These are phyloP conservation scores for Penicillium polonicum DNA, from an alignment of 2,329 filamentous ascomycete species.

Conservation along the genomic window DNA sequence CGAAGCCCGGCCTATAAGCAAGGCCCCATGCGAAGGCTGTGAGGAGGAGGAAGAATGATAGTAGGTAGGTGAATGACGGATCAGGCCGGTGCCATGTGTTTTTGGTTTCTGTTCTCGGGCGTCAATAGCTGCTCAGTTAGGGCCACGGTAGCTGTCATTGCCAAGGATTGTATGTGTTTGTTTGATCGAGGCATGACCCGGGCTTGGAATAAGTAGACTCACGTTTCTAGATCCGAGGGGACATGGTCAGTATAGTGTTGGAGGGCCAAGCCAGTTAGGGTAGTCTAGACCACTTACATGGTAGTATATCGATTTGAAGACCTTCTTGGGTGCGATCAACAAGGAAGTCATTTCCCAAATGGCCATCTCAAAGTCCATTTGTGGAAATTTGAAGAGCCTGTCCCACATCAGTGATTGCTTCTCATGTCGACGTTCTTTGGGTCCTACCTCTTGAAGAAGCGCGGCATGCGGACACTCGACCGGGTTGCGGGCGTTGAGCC, in stretches of 20 bases:
- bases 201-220: constrained; percentile 15
- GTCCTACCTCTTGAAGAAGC: constrained; percentile 62
- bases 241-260: constrained; percentile 11
- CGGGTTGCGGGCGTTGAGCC: constrained; percentile 52
- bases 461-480: constrained; percentile 59
- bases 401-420: constrained; percentile 9
- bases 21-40: constrained; percentile 60
- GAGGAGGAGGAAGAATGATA: constrained; percentile 63
- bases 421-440: neutral
- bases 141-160: neutral
- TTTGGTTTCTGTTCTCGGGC: constrained; percentile 57
- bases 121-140: constrained; percentile 8
- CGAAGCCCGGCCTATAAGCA: constrained; percentile 50
- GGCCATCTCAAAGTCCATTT: constrained; percentile 73
- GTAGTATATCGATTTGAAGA: constrained; percentile 69
- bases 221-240: constrained; percentile 39
- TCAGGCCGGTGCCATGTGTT: constrained; percentile 70
- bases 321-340: constrained; percentile 67
- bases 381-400: constrained; percentile 67
- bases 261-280: neutral
- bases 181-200: neutral
- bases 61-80: constrained; percentile 67
- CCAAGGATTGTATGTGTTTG: neutral
- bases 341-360: constrained; percentile 71
- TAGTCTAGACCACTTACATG: constrained; percentile 51